phyloP scores from a whole-genome alignment of 2,329 filamentous ascomycete genomes.

The Gaeumannomyces tritici region DNA sequence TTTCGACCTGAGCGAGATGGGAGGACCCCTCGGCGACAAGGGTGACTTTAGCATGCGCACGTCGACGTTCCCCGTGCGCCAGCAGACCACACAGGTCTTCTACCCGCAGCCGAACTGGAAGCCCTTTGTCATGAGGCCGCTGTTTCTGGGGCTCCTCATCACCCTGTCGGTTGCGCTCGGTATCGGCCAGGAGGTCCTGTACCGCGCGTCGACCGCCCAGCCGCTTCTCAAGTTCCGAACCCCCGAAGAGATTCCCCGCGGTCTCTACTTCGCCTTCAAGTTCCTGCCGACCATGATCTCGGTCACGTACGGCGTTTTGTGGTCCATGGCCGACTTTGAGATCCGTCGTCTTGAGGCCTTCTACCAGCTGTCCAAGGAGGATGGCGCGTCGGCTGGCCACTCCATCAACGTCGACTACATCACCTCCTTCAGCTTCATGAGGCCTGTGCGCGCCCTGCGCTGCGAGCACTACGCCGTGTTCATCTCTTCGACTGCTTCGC shows the following conservation, averaged over 20 bases:
- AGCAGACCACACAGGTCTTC: slow-evolving; percentile 38
- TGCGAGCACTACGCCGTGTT: slow-evolving; percentile 60
- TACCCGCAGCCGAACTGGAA: slow-evolving; percentile 59
- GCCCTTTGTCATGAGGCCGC: slow-evolving; percentile 54
- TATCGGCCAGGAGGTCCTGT: slow-evolving; percentile 43
- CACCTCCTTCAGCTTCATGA: slow-evolving; percentile 55
- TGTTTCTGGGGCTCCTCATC: slow-evolving; percentile 45
- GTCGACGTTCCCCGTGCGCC: slow-evolving; percentile 23
- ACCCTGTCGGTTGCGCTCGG: slow-evolving; percentile 43
- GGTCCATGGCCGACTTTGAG: slow-evolving; percentile 58
- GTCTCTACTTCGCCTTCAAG: slow-evolving; percentile 51
- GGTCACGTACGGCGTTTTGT: slow-evolving; percentile 53
- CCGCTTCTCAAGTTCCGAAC: slow-evolving; percentile 40
- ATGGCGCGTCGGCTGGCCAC: slow-evolving; percentile 51
- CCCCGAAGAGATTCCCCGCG: slow-evolving; percentile 38
- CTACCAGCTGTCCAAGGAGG: slow-evolving; percentile 52
- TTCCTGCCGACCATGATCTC: slow-evolving; percentile 53
- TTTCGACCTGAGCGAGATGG: slow-evolving; percentile 42
- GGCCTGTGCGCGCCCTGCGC: slow-evolving; percentile 52
- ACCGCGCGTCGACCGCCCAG: slow-evolving; percentile 32
- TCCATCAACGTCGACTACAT: slow-evolving; percentile 69
- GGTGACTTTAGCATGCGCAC: slow-evolving; percentile 18
- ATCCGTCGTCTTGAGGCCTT: slow-evolving; percentile 58
- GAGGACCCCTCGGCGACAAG: slow-evolving; percentile 26
- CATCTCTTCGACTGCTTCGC: slow-evolving; percentile 53